Percentiles rank a stretch among this genome's conserved stretches.
Evolutionary conservation across 1,139 yeast genomes (phyloP).

Genomic region (Lodderomyces oxycetoniae): DNA sequence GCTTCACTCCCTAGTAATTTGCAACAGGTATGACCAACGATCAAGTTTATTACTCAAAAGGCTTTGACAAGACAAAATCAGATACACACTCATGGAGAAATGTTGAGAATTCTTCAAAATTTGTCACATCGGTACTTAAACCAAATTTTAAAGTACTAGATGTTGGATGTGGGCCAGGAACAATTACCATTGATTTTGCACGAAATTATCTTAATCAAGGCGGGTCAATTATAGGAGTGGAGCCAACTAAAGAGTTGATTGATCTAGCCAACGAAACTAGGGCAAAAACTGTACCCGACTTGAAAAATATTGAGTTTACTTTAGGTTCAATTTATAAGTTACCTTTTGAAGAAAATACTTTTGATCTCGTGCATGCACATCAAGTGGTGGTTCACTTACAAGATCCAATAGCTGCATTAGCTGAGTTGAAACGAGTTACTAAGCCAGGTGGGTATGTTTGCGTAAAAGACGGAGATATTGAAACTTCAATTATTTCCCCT

Average conservation of each 20-base stretch:
- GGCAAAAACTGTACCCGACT: slow-evolving; percentile 10
- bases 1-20: too few relatives aligned
- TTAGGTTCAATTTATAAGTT: slow-evolving; percentile 28
- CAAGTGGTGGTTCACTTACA: slow-evolving; percentile 36
- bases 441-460: slow-evolving; percentile 38
- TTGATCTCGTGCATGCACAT: slow-evolving; percentile 37
- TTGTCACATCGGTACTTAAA: slow-evolving; percentile 24
- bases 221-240: slow-evolving; percentile 27
- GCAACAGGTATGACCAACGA: slow-evolving; percentile 10
- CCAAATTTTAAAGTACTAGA: slow-evolving; percentile 27
- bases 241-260: slow-evolving; percentile 27
- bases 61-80: slow-evolving; percentile 20
- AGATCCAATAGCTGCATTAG: slow-evolving; percentile 27
- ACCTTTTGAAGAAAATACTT: slow-evolving; percentile 31
- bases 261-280: slow-evolving; percentile 24
- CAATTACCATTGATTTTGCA: slow-evolving; percentile 34
- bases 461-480: slow-evolving; percentile 29
- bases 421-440: slow-evolving; percentile 31
- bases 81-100: slow-evolving; percentile 34
- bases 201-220: slow-evolving; percentile 23
- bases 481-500: slow-evolving; percentile 19
- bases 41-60: slow-evolving; percentile 23
- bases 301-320: slow-evolving; percentile 23
- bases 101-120: slow-evolving; percentile 26
- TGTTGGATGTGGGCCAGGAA: slow-evolving; percentile 42